Percentiles rank a stretch among this genome's conserved stretches.
Evolutionary conservation across 495 filamentous ascomycete species (phyloP).

Genomic region (Neurospora sp.): DNA sequence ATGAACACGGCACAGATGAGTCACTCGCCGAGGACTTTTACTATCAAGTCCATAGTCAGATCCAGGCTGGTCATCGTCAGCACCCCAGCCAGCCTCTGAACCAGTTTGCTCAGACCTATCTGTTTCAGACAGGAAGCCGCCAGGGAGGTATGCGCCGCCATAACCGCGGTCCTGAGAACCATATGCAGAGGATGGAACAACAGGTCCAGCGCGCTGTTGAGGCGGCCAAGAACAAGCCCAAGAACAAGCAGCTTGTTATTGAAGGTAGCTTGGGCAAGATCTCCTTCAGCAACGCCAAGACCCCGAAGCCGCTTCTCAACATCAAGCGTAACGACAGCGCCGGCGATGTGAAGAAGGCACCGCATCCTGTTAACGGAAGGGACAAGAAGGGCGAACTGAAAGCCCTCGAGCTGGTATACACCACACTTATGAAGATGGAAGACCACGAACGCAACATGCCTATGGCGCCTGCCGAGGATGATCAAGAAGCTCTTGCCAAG

Average conservation of each 20-base stretch:
- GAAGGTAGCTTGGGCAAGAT: conserved; percentile 99
- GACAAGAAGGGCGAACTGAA: conserved; percentile 75
- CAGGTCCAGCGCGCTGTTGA: conserved; percentile 96
- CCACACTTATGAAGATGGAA: conserved; percentile 82
- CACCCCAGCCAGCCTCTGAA: conserved; percentile 84
- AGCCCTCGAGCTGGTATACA: conserved; percentile 81
- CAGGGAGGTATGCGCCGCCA: conserved; percentile 62
- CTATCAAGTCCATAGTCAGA: conserved; percentile 92
- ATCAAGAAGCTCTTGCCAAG: conserved; percentile 51
- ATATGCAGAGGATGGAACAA: conserved; percentile 98
- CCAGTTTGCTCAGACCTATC: conserved; percentile 95
- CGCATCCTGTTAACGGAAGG: conserved; percentile 37
- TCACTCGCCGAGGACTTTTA: conserved; percentile 90
- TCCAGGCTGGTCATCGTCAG: conserved; percentile 76
- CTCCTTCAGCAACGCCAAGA: conserved; percentile 96
- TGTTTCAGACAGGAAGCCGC: conserved; percentile 82
- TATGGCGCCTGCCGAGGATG: conserved; percentile 49
- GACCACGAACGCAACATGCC: conserved; percentile 89
- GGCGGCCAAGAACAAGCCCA: conserved; percentile 91
- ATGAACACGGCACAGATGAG: conserved; percentile 68
- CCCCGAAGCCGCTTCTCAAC: conserved; percentile 85
- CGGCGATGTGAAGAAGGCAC: conserved; percentile 40
- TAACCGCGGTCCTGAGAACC: conserved; percentile 76
- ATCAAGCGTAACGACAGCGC: conserved; percentile 79
- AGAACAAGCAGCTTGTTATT: conserved; percentile 96